Evolutionary conservation across 257 asterid species (phyloP).

Genomic region (Salvia rosmarinus): DNA sequence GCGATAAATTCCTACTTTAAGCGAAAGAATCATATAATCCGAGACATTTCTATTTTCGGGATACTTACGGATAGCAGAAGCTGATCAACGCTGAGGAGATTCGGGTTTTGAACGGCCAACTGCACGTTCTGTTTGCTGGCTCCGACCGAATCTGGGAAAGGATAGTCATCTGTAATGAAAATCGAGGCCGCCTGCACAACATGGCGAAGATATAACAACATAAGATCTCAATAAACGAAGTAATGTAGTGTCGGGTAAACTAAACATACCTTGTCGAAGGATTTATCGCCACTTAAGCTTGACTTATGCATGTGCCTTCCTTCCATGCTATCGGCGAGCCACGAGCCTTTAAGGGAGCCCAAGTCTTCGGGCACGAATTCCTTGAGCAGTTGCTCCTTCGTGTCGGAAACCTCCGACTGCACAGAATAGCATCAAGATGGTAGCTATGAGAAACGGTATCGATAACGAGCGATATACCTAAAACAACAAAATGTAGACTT

Average conservation of each 20-base stretch:
- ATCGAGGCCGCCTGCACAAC: constrained; percentile 58
- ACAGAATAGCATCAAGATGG: constrained; percentile 27
- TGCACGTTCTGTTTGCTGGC: constrained; percentile 43
- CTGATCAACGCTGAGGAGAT: constrained; percentile 79
- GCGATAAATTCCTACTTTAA: neutral
- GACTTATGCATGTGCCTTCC: constrained; percentile 34
- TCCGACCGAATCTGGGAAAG: constrained; percentile 48
- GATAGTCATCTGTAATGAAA: constrained; percentile 47
- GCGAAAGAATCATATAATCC: neutral
- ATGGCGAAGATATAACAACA: constrained; percentile 26
- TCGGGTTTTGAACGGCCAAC: constrained; percentile 50
- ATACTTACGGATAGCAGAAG: constrained; percentile 86
- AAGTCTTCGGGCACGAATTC: constrained; percentile 73
- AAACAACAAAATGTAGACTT: constrained; percentile 26
- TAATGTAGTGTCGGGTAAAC: neutral
- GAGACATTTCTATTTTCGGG: neutral
- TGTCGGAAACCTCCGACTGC: constrained; percentile 59
- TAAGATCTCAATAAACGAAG: constrained; percentile 27
- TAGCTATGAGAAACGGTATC: constrained; percentile 1
- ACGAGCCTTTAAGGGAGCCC: constrained; percentile 54
- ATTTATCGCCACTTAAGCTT: constrained; percentile 41
- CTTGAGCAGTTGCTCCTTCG: constrained; percentile 62
- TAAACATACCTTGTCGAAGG: constrained; percentile 47
- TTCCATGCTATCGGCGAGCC: constrained; percentile 44
- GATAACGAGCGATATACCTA: neutral